These are phyloP conservation scores for Plectosphaerella cucumerina DNA, from an alignment of 2,329 filamentous ascomycete genomes.

Conservation along the genomic window DNA sequence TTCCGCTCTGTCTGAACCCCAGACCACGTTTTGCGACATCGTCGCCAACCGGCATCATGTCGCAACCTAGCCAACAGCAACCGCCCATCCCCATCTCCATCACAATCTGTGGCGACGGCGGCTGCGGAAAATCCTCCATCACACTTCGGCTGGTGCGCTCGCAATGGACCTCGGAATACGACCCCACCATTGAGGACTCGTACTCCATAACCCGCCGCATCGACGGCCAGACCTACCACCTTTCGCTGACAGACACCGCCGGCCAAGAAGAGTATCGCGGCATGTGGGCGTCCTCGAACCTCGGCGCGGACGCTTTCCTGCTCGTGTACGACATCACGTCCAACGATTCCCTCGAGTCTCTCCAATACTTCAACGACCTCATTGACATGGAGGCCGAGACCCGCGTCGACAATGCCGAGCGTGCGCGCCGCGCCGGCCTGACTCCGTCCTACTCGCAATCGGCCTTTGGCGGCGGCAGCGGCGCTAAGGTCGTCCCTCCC, in stretches of 20 bases:
- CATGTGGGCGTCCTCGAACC: constrained; percentile 78
- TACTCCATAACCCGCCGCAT: constrained; percentile 78
- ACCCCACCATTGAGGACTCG: constrained; percentile 78
- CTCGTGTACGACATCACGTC: constrained; percentile 86
- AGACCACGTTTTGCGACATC: too few relatives aligned
- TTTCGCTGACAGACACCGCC: constrained; percentile 76
- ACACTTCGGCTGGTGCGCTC: constrained; percentile 77
- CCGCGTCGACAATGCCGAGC: constrained; percentile 56
- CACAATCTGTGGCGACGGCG: constrained; percentile 83
- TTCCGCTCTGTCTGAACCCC: too few relatives aligned
- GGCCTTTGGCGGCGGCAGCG: constrained; percentile 25
- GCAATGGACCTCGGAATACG: constrained; percentile 81
- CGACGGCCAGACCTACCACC: constrained; percentile 76
- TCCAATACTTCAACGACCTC: constrained; percentile 77
- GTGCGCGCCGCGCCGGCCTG: constrained; percentile 41
- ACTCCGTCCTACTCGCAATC: constrained; percentile 22
- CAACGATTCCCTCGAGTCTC: constrained; percentile 60
- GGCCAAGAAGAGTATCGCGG: constrained; percentile 89
- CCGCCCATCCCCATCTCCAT: constrained; percentile 61
- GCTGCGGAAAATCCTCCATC: constrained; percentile 81
- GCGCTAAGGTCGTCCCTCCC: constrained; percentile 57
- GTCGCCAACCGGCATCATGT: too few relatives aligned
- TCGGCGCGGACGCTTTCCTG: constrained; percentile 76
- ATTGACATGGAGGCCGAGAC: constrained; percentile 80
- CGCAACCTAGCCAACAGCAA: constrained; percentile 7